Evolutionary conservation across 2,329 filamentous ascomycete genomes (phyloP).

Genomic region (Fusarium euwallaceae): DNA sequence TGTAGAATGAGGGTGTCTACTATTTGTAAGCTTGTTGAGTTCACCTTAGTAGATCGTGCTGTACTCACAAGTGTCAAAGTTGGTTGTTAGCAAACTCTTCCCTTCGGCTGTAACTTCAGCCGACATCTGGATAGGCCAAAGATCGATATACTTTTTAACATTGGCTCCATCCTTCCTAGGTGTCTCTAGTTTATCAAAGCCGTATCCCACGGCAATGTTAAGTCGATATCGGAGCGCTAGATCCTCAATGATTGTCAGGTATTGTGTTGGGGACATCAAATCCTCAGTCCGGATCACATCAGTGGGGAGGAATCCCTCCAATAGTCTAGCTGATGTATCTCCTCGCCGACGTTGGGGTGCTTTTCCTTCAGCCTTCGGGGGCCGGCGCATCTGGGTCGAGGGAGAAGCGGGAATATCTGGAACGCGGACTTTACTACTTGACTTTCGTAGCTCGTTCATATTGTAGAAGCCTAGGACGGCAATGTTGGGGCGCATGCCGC

Average conservation of each 20-base stretch:
- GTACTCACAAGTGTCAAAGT: slow-evolving; percentile 86
- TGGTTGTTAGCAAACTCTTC: slow-evolving; percentile 81
- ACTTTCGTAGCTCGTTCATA: slow-evolving; percentile 78
- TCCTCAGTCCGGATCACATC: slow-evolving; percentile 77
- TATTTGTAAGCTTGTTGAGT: slow-evolving; percentile 15
- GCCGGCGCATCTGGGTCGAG: slow-evolving; percentile 49
- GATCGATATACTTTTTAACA: slow-evolving; percentile 83
- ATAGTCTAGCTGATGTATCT: slow-evolving; percentile 67
- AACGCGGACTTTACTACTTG: slow-evolving; percentile 68
- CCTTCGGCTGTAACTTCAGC: slow-evolving; percentile 80
- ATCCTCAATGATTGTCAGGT: slow-evolving; percentile 87
- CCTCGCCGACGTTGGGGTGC: slow-evolving; percentile 58
- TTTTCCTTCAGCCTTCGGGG: slow-evolving; percentile 50
- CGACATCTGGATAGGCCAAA: slow-evolving; percentile 96
- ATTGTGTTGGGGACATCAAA: slow-evolving; percentile 78
- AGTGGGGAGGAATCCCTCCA: slow-evolving; percentile 74
- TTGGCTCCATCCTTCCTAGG: slow-evolving; percentile 71
- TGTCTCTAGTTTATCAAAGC: slow-evolving; percentile 81
- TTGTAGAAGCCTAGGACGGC: slow-evolving; percentile 86
- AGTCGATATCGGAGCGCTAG: slow-evolving; percentile 81
- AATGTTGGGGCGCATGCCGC: slow-evolving; percentile 91
- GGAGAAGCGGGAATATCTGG: slow-evolving; percentile 61
- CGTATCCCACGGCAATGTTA: slow-evolving; percentile 87
- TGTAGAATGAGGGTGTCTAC: slow-evolving; percentile 84
- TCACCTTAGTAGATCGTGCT: neutral